These are phyloP conservation scores for Eutypa lata DNA, from an alignment of 2,329 filamentous ascomycete species.

Conservation along the genomic window DNA sequence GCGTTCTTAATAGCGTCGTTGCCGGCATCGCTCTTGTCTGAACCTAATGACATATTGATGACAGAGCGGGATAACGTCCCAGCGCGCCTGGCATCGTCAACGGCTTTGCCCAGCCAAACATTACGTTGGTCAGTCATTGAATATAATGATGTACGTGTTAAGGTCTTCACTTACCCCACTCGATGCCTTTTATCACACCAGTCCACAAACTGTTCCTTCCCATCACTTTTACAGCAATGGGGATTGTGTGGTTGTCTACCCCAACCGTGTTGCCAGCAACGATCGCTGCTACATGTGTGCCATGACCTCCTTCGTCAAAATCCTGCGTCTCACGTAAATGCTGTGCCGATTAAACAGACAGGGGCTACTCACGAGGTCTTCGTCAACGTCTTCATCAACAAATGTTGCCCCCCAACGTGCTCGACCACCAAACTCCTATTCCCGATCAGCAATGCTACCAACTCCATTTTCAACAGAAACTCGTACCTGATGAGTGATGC, in stretches of 20 bases:
- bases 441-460: conserved; percentile 2
- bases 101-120: conserved; percentile 17
- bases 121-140: conserved; percentile 4
- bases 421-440: conserved; percentile 22
- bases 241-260: conserved; percentile 23
- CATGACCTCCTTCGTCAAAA: conserved; percentile 23
- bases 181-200: conserved; percentile 18
- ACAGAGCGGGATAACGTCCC: conserved; percentile 18
- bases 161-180: conserved; percentile 20
- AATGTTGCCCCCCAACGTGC: conserved; percentile 25
- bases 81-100: conserved; percentile 20
- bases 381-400: conserved; percentile 13
- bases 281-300: conserved; percentile 24
- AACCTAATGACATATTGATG: conserved; percentile 26
- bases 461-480: background rate
- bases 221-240: conserved; percentile 24
- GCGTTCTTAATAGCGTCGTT: conserved; percentile 19
- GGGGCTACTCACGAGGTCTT: conserved; percentile 5
- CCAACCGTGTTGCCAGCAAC: conserved; percentile 23
- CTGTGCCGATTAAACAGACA: background rate
- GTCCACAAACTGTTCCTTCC: conserved; percentile 14
- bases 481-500: conserved; percentile 19
- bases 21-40: conserved; percentile 10
- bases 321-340: conserved; percentile 11
- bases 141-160: background rate